Conservation (phyloP, 2,329 filamentous ascomycete species). For the Diaporthe helianthi region DNA sequence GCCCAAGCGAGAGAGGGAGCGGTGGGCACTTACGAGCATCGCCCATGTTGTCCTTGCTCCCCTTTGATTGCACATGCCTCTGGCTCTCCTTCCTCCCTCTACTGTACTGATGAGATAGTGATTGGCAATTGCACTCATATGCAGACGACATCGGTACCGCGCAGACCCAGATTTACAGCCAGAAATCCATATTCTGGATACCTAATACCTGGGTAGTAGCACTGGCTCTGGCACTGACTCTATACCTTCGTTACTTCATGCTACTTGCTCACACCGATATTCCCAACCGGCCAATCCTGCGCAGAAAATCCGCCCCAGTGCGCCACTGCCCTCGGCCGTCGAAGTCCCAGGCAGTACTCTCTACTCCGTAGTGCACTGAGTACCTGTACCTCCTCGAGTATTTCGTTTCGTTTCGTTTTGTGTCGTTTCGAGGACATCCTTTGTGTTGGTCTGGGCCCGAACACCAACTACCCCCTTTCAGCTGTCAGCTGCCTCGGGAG, state of each 20-base stretch:
- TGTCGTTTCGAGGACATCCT: conserved; percentile 18
- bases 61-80: conserved; percentile 22
- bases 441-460: conserved; percentile 24
- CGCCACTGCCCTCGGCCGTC: conserved; percentile 13
- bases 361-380: not conserved
- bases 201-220: too few relatives aligned
- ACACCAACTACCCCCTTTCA: conserved; percentile 12
- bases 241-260: not conserved
- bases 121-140: conserved; percentile 30
- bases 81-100: not conserved
- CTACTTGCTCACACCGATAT: conserved; percentile 25
- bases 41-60: conserved; percentile 29
- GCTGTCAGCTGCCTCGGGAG: conserved; percentile 19
- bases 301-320: not conserved
- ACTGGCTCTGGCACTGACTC: conserved; percentile 3
- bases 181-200: conserved; percentile 15
- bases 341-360: conserved; percentile 7
- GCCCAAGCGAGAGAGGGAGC: conserved; percentile 27
- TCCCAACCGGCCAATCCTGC: conserved; percentile 16
- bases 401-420: conserved; percentile 26
- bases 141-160: conserved; percentile 20
- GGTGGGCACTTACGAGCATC: conserved; percentile 27
- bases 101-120: conserved; percentile 1
- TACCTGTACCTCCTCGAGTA: not conserved
- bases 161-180: conserved; percentile 17